Percentiles rank a stretch among this genome's conserved stretches.
Evolutionary conservation across 1,139 yeast species (phyloP).

Genomic region (Suhomyces maxii): DNA sequence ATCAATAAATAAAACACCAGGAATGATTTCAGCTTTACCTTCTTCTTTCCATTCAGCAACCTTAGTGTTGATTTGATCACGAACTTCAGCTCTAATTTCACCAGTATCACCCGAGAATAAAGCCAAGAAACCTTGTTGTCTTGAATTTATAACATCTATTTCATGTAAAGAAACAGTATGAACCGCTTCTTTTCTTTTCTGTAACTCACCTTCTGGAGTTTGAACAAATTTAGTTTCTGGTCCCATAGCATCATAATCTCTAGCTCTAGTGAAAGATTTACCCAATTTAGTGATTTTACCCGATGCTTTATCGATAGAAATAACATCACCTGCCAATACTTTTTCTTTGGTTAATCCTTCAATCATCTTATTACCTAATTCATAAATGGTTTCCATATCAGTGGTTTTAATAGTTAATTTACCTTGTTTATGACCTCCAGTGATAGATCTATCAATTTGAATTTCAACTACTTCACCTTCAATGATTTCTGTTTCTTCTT

Average conservation of each 20-base stretch:
- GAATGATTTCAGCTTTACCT: slow-evolving; percentile 97
- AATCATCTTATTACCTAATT: slow-evolving; percentile 95
- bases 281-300: slow-evolving; percentile 95
- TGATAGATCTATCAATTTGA: slow-evolving; percentile 92
- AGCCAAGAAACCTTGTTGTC: slow-evolving; percentile 97
- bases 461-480: slow-evolving; percentile 99
- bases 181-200: slow-evolving; percentile 90
- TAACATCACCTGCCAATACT: slow-evolving; percentile 96
- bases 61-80: slow-evolving; percentile 95
- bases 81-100: slow-evolving; percentile 90
- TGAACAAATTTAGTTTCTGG: slow-evolving; percentile 97
- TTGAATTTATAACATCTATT: slow-evolving; percentile 95
- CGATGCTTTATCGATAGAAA: slow-evolving; percentile 91
- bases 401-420: slow-evolving; percentile 96
- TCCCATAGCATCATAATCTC: slow-evolving; percentile 99
- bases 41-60: slow-evolving; percentile 99
- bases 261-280: slow-evolving; percentile 89
- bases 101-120: slow-evolving; percentile 97
- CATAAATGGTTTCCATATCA: slow-evolving; percentile 98
- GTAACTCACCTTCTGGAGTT: slow-evolving; percentile 98
- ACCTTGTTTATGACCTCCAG: slow-evolving; percentile 98
- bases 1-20: slow-evolving; percentile 97
- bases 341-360: slow-evolving; percentile 94
- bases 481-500: slow-evolving; percentile 94
- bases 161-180: slow-evolving; percentile 97